A percentile compares a stretch with the other conserved stretches of the same genome.
Evolutionary conservation across 2,329 filamentous ascomycete species (phyloP).

Genomic region (Cylindrodendrum hubeiense): DNA sequence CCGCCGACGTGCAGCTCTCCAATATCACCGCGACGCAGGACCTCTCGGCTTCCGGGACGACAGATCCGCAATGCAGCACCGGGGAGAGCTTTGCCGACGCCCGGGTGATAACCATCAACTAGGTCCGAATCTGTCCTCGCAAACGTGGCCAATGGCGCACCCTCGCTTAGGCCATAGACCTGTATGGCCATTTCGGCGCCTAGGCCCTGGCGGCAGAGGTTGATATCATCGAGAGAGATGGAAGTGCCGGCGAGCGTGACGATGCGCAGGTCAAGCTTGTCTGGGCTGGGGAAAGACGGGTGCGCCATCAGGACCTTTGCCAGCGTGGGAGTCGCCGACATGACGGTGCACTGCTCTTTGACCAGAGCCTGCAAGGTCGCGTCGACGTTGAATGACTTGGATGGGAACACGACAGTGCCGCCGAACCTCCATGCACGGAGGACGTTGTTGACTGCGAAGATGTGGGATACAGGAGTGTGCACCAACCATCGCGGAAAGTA

Average conservation of each 20-base stretch:
- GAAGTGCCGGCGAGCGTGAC: slow-evolving; percentile 51
- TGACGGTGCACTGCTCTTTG: slow-evolving; percentile 50
- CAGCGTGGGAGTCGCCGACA: slow-evolving; percentile 56
- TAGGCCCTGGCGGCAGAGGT: slow-evolving; percentile 47
- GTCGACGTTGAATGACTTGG: slow-evolving; percentile 49
- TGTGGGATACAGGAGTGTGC: slow-evolving; percentile 53
- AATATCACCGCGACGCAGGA: slow-evolving; percentile 47
- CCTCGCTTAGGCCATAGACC: slow-evolving; percentile 61
- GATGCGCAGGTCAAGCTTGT: slow-evolving; percentile 46
- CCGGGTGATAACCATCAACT: slow-evolving; percentile 50
- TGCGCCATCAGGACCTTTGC: slow-evolving; percentile 49
- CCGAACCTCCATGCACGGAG: slow-evolving; percentile 53
- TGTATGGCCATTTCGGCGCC: slow-evolving; percentile 50
- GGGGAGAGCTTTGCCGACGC: slow-evolving; percentile 56
- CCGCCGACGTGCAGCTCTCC: slow-evolving; percentile 58
- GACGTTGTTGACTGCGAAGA: slow-evolving; percentile 55
- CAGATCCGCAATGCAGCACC: slow-evolving; percentile 56
- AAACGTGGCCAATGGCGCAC: slow-evolving; percentile 57
- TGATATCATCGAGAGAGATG: slow-evolving; percentile 48
- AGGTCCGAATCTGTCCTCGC: slow-evolving; percentile 45
- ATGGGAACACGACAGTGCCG: slow-evolving; percentile 51
- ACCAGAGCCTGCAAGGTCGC: slow-evolving; percentile 48
- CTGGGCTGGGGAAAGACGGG: slow-evolving; percentile 41
- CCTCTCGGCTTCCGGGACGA: slow-evolving; percentile 43
- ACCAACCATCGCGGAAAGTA: slow-evolving; percentile 51